Evolutionary conservation across 805 yeast species (phyloP), one percentile per base, ranked within the genome.

Genomic region (Candida endomychidarum): DNA sequence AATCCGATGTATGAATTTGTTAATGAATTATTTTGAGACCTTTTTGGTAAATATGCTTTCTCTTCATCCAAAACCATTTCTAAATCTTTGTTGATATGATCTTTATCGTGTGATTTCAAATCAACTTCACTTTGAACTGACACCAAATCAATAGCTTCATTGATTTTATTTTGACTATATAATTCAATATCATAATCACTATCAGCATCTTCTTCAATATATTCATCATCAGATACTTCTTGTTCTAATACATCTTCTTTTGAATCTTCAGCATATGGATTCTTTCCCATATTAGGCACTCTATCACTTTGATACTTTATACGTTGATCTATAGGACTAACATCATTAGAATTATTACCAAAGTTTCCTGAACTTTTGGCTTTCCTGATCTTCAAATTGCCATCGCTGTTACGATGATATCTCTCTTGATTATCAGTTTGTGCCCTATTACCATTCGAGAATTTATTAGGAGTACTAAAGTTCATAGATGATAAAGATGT

Each of bases 1-100:
- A 69, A 55, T 0, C 72, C 73, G 40, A 67, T 57, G 34, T 52
- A 62, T 1, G 73, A 67, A 46, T 53, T 65, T n/a, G 55, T 49
- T n/a, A 57, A 41, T 5, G 67, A 57, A 34, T 50, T 57, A 10
- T 51, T 43, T 2, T 48, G 49, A 8, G 68, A 59, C 9, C 53
- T 30, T 16, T 53, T 54, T 0, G 75, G 75, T 30, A 66, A 53
- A 34, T 63, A 62, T 1, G 72, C 60, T 24, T 60, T 60, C 18
- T 38, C 41, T 18, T 36, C 33, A 20, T 26, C 26, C 17, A 6
- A 15, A 5, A 27, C 23, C 8, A 19, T 15, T 21, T 26, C 38
- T 12, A 20, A 20, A 5, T 14, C 26, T 22, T 32, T 32, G 4
- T 19, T 32, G 16, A 20, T 5, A 15, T 3, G n/a, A n/a, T 40